Evolutionary conservation across 805 yeast genomes (phyloP), one percentile per base, ranked within the genome.

Genomic region (Lipomyces orientalis): DNA sequence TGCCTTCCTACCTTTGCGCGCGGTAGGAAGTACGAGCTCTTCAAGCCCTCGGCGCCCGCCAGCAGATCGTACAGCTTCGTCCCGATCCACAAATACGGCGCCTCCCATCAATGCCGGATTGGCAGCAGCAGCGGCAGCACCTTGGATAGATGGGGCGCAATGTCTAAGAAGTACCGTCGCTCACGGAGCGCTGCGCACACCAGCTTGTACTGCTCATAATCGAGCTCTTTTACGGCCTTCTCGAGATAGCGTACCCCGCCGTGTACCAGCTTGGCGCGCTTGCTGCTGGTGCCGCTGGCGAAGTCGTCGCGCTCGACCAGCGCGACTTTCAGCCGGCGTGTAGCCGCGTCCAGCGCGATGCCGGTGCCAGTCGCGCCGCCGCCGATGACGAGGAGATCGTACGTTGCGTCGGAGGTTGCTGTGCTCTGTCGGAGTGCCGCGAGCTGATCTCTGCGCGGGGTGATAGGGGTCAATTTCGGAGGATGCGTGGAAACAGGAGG

Each of bases 361-460:
- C 97, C 98, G 5, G 97, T 82, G 70, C 98, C 98, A 14, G 94
- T 88, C 54, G 97, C 97, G 78, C 98, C 98, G 73, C 97, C 97
- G 68, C 98, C 98, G 72, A 93, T 87, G 73, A 93, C 83, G 71
- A 93, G 79, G 16, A 93, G 85, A 77, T 93, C 97, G 75, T 85
- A 87, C 76, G 88, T 9, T 25, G 9, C 49, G 19, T 54, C 31
- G 34, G 39, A 31, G 57, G 67, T 51, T n/a, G 43, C 29, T 2
- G 52, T 46, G 22, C 62, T 25, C 43, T 62, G 60, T 31, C 29
- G 29, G 29, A 25, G 29, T 3, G 29, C 29, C 29, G 29, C 29
- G 29, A 25, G 29, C 29, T 25, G 29, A 25, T 25, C 29, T 25
- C 29, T 1, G 29, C 29, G 29, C 29, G 29, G 29, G 29, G 29